These are phyloP conservation scores for Trichosporon asahii DNA, from an alignment of 1,284 basidiomycete genomes.

Conservation along the genomic window DNA sequence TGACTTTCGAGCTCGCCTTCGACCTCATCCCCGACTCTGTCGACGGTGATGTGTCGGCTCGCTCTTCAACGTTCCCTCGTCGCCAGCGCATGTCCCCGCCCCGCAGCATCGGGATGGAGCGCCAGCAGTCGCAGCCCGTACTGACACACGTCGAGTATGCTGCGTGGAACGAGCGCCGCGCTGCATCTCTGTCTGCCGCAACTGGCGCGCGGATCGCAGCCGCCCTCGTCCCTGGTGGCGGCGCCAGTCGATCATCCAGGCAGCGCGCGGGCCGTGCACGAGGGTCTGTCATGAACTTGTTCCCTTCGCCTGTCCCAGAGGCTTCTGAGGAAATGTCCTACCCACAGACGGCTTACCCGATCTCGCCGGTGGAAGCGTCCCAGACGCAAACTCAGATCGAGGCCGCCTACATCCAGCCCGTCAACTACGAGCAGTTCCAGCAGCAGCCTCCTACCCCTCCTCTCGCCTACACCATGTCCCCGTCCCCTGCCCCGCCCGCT, in stretches of 20 bases:
- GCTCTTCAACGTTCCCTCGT: not conserved
- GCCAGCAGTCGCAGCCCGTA: not conserved
- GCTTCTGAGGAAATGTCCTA: not conserved
- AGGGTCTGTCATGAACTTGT: not conserved
- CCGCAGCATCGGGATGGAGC: not conserved
- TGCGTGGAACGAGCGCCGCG: slow-evolving; percentile 2
- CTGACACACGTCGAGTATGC: slow-evolving; percentile 4
- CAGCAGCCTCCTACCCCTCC: not conserved
- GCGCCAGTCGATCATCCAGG: not conserved
- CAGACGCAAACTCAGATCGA: not conserved
- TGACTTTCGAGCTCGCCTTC: slow-evolving; percentile 7
- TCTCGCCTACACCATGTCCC: slow-evolving; percentile 3
- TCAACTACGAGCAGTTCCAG: slow-evolving; percentile 1
- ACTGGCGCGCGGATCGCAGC: slow-evolving; percentile 1
- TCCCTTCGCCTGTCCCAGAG: slow-evolving; percentile 6
- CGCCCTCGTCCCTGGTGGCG: slow-evolving; percentile 3
- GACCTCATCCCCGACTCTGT: slow-evolving; percentile 3
- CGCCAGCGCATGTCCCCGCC: slow-evolving; percentile 5
- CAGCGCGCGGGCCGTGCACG: not conserved
- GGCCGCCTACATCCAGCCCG: slow-evolving; percentile 7
- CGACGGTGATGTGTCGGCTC: not conserved
- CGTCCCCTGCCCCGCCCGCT: not conserved
- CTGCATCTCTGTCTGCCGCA: not conserved
- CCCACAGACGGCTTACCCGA: not conserved
- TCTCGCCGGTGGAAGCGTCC: not conserved